Base-by-base conservation (phyloP, 805 yeast species). In the Starmerella bombi region DNA sequence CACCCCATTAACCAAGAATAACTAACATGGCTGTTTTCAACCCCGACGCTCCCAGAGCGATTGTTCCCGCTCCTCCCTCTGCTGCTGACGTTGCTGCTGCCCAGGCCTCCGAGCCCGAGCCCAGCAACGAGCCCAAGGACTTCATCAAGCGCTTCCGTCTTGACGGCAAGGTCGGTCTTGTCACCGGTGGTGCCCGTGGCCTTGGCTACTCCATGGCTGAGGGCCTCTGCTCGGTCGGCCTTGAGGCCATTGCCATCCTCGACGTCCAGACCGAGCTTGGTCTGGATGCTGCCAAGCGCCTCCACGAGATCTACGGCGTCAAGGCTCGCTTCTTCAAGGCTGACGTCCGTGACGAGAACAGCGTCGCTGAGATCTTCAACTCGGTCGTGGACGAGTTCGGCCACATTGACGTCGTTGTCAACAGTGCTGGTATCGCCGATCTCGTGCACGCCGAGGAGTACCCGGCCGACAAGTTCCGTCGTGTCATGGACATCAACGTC, bases 111-210 rank as follows among this genome's bases (percentile, higher is more conserved):
- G 55, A 42, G 35, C 55, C 59, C 8, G 58, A 48, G 16, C 58
- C 58, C 12, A 53, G 62, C 14, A 53, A 55, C 37, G 54, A 46
- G 40, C 62, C 62, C 37, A 61, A 60, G 54, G 52, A 65, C 54
- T 60, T 63, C 44, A 40, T 63, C 37, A 20, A 36, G 46, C 51
- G 55, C 41, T 75, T 74, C 62, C 65, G 77, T 48, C 66, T 75
- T 49, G 78, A 73, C 51, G 80, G 79, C 41, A 71, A 72, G 62
- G 69, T 75, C 40, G 80, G 75, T 44, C 63, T 75, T 25, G 63
- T 75, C 42, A 75, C 81, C 36, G 81, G 81, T 34, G 81, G 80
- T 32, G 75, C 79, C 38, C 75, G 81, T 29, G 81, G 81, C 29
- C 67, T 76, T 49, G 77, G 78, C 20, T 64, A 71, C 41, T 70